phyloP scores from a whole-genome alignment of 1,284 basidiomycete species.

The Apiotrichum veenhuisii region DNA sequence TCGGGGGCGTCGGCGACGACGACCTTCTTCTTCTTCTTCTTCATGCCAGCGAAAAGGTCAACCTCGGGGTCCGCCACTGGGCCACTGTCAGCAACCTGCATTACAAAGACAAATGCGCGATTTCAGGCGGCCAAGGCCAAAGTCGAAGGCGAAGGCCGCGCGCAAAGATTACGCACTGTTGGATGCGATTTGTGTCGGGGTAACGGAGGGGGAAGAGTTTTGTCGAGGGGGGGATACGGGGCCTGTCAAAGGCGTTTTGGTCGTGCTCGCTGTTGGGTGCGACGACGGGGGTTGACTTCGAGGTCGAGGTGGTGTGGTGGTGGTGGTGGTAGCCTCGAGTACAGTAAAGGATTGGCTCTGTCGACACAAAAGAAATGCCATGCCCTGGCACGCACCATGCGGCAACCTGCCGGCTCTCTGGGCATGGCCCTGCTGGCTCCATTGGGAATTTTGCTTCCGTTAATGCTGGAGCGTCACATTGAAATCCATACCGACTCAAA shows the following conservation, averaged over 20 bases:
- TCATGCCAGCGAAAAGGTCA: conserved; percentile 54
- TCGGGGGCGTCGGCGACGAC: conserved; percentile 48
- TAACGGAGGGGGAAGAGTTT: neutral
- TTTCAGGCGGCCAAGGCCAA: too few species aligned
- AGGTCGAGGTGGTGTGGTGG: neutral
- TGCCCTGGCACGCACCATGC: too few species aligned
- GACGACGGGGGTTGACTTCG: neutral
- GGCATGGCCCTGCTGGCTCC: too few species aligned
- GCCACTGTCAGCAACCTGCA: conserved; percentile 2
- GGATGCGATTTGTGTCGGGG: neutral
- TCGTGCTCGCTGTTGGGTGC: neutral
- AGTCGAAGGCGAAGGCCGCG: neutral
- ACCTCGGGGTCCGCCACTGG: conserved; percentile 49
- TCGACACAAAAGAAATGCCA: conserved; percentile 5
- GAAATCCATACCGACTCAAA: too few species aligned
- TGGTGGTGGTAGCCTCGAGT: neutral
- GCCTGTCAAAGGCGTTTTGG: neutral
- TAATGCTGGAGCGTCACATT: neutral
- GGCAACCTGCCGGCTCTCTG: too few species aligned
- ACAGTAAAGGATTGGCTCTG: too few species aligned
- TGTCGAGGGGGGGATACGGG: neutral
- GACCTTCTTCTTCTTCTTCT: conserved; percentile 55
- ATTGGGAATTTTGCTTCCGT: neutral
- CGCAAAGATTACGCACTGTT: conserved; percentile 7
- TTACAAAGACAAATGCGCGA: too few species aligned